Evolutionary conservation across 192 early-diverging fungal species (phyloP), one percentile per base, ranked within the genome.

Genomic region (Lobulomyces angularis): DNA sequence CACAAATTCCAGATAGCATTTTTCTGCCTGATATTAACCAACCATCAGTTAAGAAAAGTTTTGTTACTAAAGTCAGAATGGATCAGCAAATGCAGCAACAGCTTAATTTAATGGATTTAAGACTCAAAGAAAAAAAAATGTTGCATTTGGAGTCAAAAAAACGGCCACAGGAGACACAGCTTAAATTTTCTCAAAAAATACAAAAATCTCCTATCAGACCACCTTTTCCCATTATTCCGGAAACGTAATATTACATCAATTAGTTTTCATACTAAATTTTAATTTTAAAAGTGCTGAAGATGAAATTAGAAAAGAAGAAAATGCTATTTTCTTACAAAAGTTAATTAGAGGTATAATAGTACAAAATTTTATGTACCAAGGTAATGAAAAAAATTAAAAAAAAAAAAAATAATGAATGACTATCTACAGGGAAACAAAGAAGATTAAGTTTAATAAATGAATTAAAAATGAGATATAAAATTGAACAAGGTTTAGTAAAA

Each of bases 361-460:
- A n/a, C 74, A 77, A 50, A 64, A 66, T 28, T 24, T 51, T 8
- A 72, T 77, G 68, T 71, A 70, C 35, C 56, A 67, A 55, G 67
- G 66, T 45, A 45, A 27, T 49, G 28, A 8, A 30, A 12, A 48
- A 35, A 18, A 8, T 51, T 49, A 5, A 46, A 16, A 8, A 43
- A 12, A 32, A n/a, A n/a, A 12, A 32, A 32, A 32, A 32, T 32
- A n/a, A 12, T 32, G n/a, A n/a, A 22, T n/a, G n/a, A n/a, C n/a
- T n/a, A n/a, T 16, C 8, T 29, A 0, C 23, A 61, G 53, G 58
- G 8, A 72, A 72, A 40, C 55, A 76, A 33, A 53, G 66, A 27
- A 41, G 69, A 23, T 46, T 60, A 5, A 39, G 61, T 18, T 65
- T 77, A 31, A 77, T 77, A 50, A 53, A 55, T 42, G 74, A 77